Evolutionary conservation across 805 yeast genomes (phyloP).

Genomic region (Suhomyces kilbournensis): DNA sequence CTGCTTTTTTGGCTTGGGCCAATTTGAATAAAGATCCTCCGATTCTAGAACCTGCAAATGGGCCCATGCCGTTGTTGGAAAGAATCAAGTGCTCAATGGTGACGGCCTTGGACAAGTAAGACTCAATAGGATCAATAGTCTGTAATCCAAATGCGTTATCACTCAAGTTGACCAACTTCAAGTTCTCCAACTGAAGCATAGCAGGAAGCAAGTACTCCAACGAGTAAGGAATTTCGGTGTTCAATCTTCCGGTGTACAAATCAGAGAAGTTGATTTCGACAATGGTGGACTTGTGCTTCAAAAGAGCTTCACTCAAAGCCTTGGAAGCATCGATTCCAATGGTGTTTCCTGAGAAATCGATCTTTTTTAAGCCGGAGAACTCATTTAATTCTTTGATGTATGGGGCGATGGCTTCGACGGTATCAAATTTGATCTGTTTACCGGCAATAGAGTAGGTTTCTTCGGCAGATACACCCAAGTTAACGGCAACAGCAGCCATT

Average conservation of each 20-base stretch:
- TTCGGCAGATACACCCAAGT: slow-evolving; percentile 39
- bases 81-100: slow-evolving; percentile 82
- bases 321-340: slow-evolving; percentile 87
- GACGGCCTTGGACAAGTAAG: slow-evolving; percentile 67
- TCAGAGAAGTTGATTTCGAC: slow-evolving; percentile 83
- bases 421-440: slow-evolving; percentile 71
- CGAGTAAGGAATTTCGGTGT: slow-evolving; percentile 89
- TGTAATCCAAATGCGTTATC: slow-evolving; percentile 98
- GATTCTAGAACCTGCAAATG: slow-evolving; percentile 92
- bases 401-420: slow-evolving; percentile 70
- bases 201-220: slow-evolving; percentile 71
- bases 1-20: slow-evolving; percentile 58
- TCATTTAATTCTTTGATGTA: slow-evolving; percentile 54
- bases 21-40: slow-evolving; percentile 80
- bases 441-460: slow-evolving; percentile 63
- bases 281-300: slow-evolving; percentile 44
- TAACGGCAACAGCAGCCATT: slow-evolving; percentile 25
- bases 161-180: slow-evolving; percentile 75
- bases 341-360: slow-evolving; percentile 91
- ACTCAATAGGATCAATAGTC: slow-evolving; percentile 86
- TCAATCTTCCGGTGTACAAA: slow-evolving; percentile 89
- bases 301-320: slow-evolving; percentile 57
- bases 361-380: slow-evolving; percentile 41
- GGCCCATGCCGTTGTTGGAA: slow-evolving; percentile 97
- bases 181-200: slow-evolving; percentile 61